These are phyloP conservation scores for Hyaloscypha hepaticicola DNA, from an alignment of 495 filamentous ascomycete genomes.

Conservation along the genomic window DNA sequence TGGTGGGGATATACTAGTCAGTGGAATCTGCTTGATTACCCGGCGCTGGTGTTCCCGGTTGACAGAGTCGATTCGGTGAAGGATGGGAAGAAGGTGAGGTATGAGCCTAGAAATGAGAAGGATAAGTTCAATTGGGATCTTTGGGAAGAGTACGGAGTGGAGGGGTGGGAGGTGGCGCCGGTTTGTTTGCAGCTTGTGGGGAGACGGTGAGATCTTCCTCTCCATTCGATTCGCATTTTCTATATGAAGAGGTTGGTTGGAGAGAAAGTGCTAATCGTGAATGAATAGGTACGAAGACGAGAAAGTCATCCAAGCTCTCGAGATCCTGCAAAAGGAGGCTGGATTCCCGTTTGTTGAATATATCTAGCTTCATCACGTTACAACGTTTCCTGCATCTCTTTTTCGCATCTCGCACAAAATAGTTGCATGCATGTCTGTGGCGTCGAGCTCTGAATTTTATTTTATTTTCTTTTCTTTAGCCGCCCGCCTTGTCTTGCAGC, in stretches of 20 bases:
- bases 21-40: slow-evolving; percentile 75
- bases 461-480: too few relatives aligned
- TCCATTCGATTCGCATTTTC: background rate
- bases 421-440: background rate
- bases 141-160: slow-evolving; percentile 36
- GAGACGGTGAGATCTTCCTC: slow-evolving; percentile 35
- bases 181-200: slow-evolving; percentile 56
- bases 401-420: background rate
- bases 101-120: slow-evolving; percentile 40
- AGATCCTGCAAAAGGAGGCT: slow-evolving; percentile 36
- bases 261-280: background rate
- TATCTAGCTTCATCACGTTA: slow-evolving; percentile 5
- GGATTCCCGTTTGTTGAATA: slow-evolving; percentile 36
- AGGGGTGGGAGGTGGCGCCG: slow-evolving; percentile 44
- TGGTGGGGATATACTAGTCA: slow-evolving; percentile 73
- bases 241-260: too few relatives aligned
- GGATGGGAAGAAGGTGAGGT: slow-evolving; percentile 35
- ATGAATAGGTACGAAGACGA: slow-evolving; percentile 40
- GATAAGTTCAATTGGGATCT: slow-evolving; percentile 36
- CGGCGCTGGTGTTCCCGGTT: slow-evolving; percentile 57
- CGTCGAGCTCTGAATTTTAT: background rate
- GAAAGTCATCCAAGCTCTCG: slow-evolving; percentile 38
- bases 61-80: slow-evolving; percentile 43
- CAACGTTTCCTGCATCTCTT: background rate
- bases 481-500: background rate